phyloP scores from a whole-genome alignment of 1,284 basidiomycete genomes.

The Pholiota adiposa region DNA sequence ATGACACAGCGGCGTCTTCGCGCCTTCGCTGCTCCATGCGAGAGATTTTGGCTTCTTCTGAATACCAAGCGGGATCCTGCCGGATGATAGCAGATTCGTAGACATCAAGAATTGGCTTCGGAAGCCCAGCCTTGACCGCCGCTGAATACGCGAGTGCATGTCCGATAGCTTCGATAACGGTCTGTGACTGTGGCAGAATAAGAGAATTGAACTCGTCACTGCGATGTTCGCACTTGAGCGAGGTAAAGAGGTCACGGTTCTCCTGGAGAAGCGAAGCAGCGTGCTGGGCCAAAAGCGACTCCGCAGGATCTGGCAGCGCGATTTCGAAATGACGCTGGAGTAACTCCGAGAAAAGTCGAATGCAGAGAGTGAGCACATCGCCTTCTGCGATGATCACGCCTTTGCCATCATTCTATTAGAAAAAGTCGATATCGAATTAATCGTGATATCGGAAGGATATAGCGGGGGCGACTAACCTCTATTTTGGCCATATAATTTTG shows the following conservation, averaged over 20 bases:
- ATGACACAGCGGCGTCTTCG: constrained; percentile 47
- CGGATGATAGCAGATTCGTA: constrained; percentile 54
- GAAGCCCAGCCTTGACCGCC: constrained; percentile 44
- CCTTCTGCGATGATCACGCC: constrained; percentile 59
- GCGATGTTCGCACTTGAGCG: constrained; percentile 46
- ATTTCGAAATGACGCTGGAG: constrained; percentile 48
- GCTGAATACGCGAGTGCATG: constrained; percentile 57
- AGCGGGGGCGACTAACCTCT: constrained; percentile 40
- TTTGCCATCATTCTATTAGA: constrained; percentile 50
- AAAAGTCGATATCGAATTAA: constrained; percentile 18
- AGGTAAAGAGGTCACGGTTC: constrained; percentile 39
- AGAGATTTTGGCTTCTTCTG: constrained; percentile 46
- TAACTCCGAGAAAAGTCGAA: constrained; percentile 56
- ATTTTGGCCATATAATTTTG: constrained; percentile 55
- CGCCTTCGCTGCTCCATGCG: constrained; percentile 46
- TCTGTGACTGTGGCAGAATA: constrained; percentile 52
- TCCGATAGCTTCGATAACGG: constrained; percentile 52
- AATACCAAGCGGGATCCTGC: constrained; percentile 57
- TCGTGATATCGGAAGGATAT: constrained; percentile 5
- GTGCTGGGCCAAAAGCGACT: constrained; percentile 50
- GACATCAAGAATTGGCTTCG: constrained; percentile 52
- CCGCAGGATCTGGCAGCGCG: constrained; percentile 42
- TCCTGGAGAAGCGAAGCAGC: constrained; percentile 47
- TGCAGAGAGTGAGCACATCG: constrained; percentile 54
- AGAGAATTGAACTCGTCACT: constrained; percentile 49